Evolutionary conservation across 108 stramenopile species (phyloP), one percentile per base, ranked within the genome.

Genomic region (Pseudonitzschia delicatissima): DNA sequence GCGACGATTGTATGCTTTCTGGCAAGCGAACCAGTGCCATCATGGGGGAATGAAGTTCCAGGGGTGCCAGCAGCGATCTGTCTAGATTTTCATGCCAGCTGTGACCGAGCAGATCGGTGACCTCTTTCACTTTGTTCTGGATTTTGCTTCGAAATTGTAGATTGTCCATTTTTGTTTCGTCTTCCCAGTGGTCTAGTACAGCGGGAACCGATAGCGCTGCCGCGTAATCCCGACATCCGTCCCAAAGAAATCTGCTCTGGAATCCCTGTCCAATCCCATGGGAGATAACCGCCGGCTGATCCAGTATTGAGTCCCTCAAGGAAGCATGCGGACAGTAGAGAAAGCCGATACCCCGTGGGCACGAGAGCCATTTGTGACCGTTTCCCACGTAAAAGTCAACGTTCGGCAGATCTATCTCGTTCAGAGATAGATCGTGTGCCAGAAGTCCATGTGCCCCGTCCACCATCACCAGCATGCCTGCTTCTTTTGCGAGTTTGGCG

Each of bases 361-460:
- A 80, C 3, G 81, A 82, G 21, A 88, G 70, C 87, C 87, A 88
- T 69, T 88, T 88, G 67, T 88, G 87, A 12, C 80, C 80, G 64
- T 88, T 88, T 5, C 73, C 71, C 2, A 88, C 23, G 45, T 88
- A 88, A 53, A 83, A 77, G 49, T 88, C 87, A 27, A 87, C 69
- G 27, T 61, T n/a, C 1, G 67, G 57, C 1, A 62, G 13, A 9
- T 61, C 28, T 21, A 34, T 23, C 8, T 20, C 29, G 23, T 61
- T 61, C 37, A 61, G 37, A 12, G 31, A 12, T 40, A 83, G 36
- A 61, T 82, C 67, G 15, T 48, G 42, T 3, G 82, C 78, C 28
- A 85, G 51, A n/a, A 88, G 61, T 25, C 82, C 84, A 67, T 88
- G 87, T 15, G 87, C 87, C 48, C 87, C 87, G 72, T 88, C 87